Conservation (phyloP, 192 early-diverging fungal species). For the Endogone sp. region DNA sequence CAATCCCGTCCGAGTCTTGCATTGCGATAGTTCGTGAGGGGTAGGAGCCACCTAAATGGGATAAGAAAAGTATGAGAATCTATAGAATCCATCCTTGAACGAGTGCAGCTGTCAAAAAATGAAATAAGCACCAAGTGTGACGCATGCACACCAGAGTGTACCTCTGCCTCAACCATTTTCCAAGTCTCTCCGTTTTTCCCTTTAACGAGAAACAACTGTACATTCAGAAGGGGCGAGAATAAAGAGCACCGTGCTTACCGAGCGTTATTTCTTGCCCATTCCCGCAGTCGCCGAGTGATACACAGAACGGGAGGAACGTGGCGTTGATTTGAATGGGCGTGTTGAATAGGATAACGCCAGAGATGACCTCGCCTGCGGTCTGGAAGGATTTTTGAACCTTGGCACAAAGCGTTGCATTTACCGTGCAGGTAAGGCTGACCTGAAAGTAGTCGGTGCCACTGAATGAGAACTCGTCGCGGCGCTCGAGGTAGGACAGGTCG, state of each 20-base stretch:
- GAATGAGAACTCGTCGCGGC: too few relatives aligned
- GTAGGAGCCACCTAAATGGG: conserved; percentile 20
- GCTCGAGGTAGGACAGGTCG: too few relatives aligned
- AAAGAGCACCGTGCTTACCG: too few relatives aligned
- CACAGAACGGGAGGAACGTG: conserved; percentile 28
- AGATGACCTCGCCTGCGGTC: conserved; percentile 21
- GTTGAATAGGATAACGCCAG: conserved; percentile 17
- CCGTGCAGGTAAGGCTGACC: conserved; percentile 7
- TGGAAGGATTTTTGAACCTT: conserved; percentile 23
- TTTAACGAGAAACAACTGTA: too few relatives aligned
- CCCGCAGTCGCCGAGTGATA: background rate
- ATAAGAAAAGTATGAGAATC: too few relatives aligned
- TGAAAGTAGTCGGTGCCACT: background rate
- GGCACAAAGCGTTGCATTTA: conserved; percentile 9
- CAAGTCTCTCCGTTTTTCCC: too few relatives aligned
- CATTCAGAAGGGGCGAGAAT: too few relatives aligned
- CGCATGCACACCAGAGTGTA: too few relatives aligned
- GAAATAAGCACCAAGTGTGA: too few relatives aligned
- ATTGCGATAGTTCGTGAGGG: conserved; percentile 26
- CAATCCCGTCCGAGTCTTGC: conserved; percentile 28
- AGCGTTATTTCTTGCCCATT: background rate
- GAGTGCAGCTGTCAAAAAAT: too few relatives aligned
- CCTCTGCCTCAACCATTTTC: too few relatives aligned
- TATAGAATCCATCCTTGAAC: too few relatives aligned
- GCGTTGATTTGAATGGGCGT: conserved; percentile 28